phyloP scores from a whole-genome alignment of 495 filamentous ascomycete genomes.

The Neurospora sp. region DNA sequence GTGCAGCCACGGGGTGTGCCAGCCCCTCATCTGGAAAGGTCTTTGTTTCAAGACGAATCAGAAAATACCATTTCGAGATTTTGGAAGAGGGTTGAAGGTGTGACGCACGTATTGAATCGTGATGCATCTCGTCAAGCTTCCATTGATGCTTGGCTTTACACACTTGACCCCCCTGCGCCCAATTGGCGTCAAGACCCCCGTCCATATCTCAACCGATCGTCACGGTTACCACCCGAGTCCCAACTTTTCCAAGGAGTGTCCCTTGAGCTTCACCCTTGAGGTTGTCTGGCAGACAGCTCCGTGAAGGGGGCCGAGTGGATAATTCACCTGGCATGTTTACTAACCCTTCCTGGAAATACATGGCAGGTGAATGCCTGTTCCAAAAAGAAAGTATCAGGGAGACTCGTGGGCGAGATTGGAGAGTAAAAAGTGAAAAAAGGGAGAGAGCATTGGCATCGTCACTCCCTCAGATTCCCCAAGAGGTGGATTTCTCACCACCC shows the following conservation, averaged over 20 bases:
- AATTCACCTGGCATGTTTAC: neutral
- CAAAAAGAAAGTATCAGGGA: neutral
- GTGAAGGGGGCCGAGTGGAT: neutral
- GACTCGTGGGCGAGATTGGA: neutral
- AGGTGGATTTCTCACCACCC: neutral
- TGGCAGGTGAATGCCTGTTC: neutral
- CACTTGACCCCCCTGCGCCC: neutral
- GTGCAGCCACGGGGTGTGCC: neutral
- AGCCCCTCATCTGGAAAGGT: neutral
- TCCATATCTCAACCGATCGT: constrained; percentile 3
- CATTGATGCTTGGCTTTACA: neutral
- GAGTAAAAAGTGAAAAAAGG: neutral
- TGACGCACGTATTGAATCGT: constrained; percentile 10
- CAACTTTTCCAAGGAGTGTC: neutral
- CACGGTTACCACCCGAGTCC: neutral
- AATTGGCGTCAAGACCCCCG: neutral
- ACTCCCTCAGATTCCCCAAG: neutral
- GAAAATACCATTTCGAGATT: neutral
- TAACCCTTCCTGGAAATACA: neutral
- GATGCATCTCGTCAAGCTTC: neutral
- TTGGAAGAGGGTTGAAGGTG: neutral
- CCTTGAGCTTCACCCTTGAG: neutral
- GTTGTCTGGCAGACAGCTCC: neutral
- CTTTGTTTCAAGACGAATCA: neutral
- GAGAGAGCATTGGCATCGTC: neutral